These are phyloP conservation scores for Jasminum sambac DNA, from an alignment of 257 asterid genomes.

Conservation along the genomic window DNA sequence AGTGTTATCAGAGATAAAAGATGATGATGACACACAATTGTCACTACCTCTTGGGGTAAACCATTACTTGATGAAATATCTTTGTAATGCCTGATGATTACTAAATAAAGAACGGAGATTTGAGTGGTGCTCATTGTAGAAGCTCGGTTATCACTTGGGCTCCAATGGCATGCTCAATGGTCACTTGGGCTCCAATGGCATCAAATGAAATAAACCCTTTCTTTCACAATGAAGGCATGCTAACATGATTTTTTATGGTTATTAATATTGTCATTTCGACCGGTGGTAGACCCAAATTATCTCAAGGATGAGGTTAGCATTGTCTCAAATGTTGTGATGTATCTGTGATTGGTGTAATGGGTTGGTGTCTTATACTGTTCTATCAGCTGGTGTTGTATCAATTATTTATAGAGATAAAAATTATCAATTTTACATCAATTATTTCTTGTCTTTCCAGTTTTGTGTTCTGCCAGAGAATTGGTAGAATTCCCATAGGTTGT, in stretches of 20 bases:
- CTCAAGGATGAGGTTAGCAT: too few relatives aligned
- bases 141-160: slow-evolving; percentile 35
- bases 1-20: background rate
- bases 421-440: too few relatives aligned
- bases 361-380: too few relatives aligned
- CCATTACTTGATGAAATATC: background rate
- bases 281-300: too few relatives aligned
- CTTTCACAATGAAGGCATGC: slow-evolving; percentile 32
- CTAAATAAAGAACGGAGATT: slow-evolving; percentile 46
- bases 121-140: slow-evolving; percentile 38
- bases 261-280: background rate
- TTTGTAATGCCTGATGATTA: slow-evolving; percentile 40
- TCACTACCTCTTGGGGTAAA: slow-evolving; percentile 2
- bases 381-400: too few relatives aligned
- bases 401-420: too few relatives aligned
- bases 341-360: too few relatives aligned
- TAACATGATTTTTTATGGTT: too few relatives aligned
- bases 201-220: slow-evolving; percentile 30
- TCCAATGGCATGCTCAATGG: slow-evolving; percentile 22
- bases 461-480: too few relatives aligned
- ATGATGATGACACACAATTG: background rate
- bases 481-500: too few relatives aligned
- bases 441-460: too few relatives aligned
- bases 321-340: too few relatives aligned
- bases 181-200: slow-evolving; percentile 33